Evolutionary conservation across 805 yeast genomes (phyloP).

Genomic region (Diddensiella caesifluorescens): DNA sequence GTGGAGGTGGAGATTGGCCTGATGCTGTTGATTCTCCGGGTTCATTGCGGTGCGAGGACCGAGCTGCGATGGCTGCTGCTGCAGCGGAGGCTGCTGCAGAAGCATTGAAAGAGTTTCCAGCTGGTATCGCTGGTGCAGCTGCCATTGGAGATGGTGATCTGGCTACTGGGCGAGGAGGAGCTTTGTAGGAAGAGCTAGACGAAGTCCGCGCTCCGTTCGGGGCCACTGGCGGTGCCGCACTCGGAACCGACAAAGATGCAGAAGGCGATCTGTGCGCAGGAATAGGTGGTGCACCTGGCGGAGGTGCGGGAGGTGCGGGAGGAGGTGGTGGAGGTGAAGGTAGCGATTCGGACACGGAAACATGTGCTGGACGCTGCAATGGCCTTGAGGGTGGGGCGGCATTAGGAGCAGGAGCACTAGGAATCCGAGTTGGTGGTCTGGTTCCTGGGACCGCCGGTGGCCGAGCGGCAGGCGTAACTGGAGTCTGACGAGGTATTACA

Average conservation of each 20-base stretch:
- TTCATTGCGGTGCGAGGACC: background rate
- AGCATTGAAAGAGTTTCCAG: constrained; percentile 12
- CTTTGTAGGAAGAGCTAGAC: constrained; percentile 2
- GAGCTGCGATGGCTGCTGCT: constrained; percentile 9
- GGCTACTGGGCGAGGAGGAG: constrained; percentile 29
- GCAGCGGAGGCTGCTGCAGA: constrained; percentile 16
- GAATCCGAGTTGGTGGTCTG: constrained; percentile 13
- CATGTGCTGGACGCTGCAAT: constrained; percentile 15
- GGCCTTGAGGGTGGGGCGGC: constrained; percentile 13
- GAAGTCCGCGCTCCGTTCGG: constrained; percentile 30
- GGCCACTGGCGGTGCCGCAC: constrained; percentile 26
- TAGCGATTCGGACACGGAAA: constrained; percentile 9
- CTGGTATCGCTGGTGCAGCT: constrained; percentile 33
- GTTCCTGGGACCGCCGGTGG: constrained; percentile 18
- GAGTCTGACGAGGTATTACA: constrained; percentile 15
- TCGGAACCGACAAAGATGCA: constrained; percentile 9
- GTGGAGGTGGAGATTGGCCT: constrained; percentile 28
- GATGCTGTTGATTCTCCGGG: constrained; percentile 18
- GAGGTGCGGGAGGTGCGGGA: constrained; percentile 19
- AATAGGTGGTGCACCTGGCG: constrained; percentile 13
- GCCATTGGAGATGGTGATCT: constrained; percentile 15
- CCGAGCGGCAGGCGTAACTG: constrained; percentile 18
- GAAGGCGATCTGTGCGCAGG: constrained; percentile 2
- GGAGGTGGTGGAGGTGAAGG: constrained; percentile 20
- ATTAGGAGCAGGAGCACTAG: constrained; percentile 26